A percentile compares a stretch with the other conserved stretches of the same genome.
Conservation (phyloP, 441 rosid species). For the Geranium incanum region DNA sequence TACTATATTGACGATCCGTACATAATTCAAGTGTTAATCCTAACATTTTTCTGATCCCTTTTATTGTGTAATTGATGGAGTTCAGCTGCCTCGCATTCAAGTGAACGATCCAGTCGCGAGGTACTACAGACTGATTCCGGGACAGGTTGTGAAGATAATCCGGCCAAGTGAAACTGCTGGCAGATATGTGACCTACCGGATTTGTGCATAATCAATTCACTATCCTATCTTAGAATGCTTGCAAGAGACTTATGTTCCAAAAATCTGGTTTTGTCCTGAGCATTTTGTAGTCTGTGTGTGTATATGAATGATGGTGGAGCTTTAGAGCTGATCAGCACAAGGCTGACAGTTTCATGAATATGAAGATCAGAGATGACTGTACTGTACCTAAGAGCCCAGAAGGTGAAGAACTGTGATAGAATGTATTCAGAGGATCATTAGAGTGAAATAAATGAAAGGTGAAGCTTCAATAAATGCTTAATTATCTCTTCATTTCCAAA, state of each 20-base stretch:
- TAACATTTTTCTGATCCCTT: neutral
- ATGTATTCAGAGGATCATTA: too few species aligned
- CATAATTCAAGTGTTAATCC: neutral
- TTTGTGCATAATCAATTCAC: neutral
- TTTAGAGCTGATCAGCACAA: too few species aligned
- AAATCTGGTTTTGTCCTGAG: too few species aligned
- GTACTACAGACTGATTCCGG: neutral
- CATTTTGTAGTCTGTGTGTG: too few species aligned
- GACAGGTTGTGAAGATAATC: constrained; percentile 7
- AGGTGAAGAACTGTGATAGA: too few species aligned
- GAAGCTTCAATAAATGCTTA: too few species aligned
- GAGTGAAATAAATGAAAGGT: too few species aligned
- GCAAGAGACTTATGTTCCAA: neutral
- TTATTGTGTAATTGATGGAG: neutral
- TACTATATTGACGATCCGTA: neutral
- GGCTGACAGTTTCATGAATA: too few species aligned
- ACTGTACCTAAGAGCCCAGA: too few species aligned
- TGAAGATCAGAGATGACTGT: too few species aligned
- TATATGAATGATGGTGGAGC: too few species aligned
- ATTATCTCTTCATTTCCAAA: too few species aligned
- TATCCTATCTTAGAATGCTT: neutral
- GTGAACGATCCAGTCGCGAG: neutral
- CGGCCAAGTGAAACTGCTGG: constrained; percentile 1
- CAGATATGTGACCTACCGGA: neutral
- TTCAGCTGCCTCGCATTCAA: constrained; percentile 7